A percentile compares a stretch with the other conserved stretches of the same genome.
These are phyloP conservation scores for Dicorynia guianensis DNA, from an alignment of 306 rosid genomes.

Conservation along the genomic window DNA sequence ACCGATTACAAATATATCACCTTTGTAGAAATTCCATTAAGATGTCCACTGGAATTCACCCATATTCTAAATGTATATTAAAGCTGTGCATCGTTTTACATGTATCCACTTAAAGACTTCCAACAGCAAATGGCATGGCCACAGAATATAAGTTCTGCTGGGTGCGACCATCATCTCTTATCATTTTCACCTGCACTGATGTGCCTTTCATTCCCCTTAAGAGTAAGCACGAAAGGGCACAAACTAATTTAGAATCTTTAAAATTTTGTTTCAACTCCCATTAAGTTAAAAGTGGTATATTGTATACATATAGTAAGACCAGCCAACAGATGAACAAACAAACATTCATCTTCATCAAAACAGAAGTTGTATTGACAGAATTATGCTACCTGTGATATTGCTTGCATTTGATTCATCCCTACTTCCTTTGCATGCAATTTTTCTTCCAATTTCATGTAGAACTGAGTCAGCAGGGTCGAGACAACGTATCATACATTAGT, in stretches of 20 bases:
- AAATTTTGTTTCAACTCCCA: slow-evolving; percentile 12
- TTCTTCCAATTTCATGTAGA: slow-evolving; percentile 62
- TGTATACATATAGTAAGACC: neutral
- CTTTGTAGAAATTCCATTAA: too few relatives aligned
- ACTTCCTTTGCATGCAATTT: slow-evolving; percentile 67
- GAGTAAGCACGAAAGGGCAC: neutral
- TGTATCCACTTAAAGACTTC: neutral
- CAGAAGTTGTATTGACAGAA: slow-evolving; percentile 10
- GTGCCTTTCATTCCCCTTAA: neutral
- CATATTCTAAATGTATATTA: too few relatives aligned
- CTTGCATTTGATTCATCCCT: slow-evolving; percentile 63
- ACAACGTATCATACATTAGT: slow-evolving; percentile 35
- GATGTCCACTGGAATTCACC: too few relatives aligned
- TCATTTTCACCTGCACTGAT: neutral
- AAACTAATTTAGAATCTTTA: neutral
- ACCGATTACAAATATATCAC: too few relatives aligned
- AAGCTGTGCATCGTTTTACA: too few relatives aligned
- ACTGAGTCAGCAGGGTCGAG: slow-evolving; percentile 48
- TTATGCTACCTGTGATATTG: slow-evolving; percentile 58
- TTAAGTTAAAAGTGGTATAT: slow-evolving; percentile 4
- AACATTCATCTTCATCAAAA: slow-evolving; percentile 8
- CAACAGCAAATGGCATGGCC: neutral
- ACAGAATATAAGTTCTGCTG: neutral
- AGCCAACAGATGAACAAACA: slow-evolving; percentile 10
- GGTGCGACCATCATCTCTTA: neutral